These are phyloP conservation scores for Cryphonectria nitschkei DNA, from an alignment of 2,329 filamentous ascomycete species.

Conservation along the genomic window DNA sequence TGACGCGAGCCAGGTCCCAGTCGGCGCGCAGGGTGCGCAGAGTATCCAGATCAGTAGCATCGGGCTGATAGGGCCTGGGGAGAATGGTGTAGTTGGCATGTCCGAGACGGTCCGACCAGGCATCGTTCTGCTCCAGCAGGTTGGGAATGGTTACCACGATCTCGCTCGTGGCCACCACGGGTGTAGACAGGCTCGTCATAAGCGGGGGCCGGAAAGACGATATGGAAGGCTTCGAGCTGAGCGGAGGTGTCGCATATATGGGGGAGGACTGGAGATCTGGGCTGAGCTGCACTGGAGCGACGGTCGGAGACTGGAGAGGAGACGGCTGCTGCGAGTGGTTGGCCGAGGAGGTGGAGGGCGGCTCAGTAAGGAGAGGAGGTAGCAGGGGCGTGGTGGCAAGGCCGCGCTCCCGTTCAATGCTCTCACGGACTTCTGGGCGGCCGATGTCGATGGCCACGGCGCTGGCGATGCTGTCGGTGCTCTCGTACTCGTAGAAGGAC, in stretches of 20 bases:
- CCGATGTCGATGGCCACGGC: conserved; percentile 59
- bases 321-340: conserved; percentile 66
- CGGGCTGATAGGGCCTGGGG: conserved; percentile 78
- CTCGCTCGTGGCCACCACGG: conserved; percentile 50
- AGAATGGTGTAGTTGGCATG: conserved; percentile 92
- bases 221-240: conserved; percentile 77
- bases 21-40: conserved; percentile 70
- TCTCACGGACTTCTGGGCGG: conserved; percentile 53
- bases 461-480: conserved; percentile 57
- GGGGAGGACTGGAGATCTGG: conserved; percentile 45
- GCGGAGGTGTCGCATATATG: conserved; percentile 65
- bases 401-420: conserved; percentile 59
- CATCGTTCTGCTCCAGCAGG: conserved; percentile 71
- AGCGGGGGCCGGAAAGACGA: conserved; percentile 72
- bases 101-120: conserved; percentile 83
- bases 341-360: conserved; percentile 47
- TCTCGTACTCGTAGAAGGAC: conserved; percentile 67
- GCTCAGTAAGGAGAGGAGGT: conserved; percentile 74
- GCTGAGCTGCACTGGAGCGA: conserved; percentile 60
- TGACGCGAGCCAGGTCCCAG: conserved; percentile 81
- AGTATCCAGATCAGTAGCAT: conserved; percentile 59
- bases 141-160: conserved; percentile 60
- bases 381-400: conserved; percentile 81
- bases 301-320: conserved; percentile 82
- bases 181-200: conserved; percentile 65